A percentile compares a stretch with the other conserved stretches of the same genome.
Conservation (phyloP, 495 filamentous ascomycete genomes). For the Saxophila tyrrhenica region DNA sequence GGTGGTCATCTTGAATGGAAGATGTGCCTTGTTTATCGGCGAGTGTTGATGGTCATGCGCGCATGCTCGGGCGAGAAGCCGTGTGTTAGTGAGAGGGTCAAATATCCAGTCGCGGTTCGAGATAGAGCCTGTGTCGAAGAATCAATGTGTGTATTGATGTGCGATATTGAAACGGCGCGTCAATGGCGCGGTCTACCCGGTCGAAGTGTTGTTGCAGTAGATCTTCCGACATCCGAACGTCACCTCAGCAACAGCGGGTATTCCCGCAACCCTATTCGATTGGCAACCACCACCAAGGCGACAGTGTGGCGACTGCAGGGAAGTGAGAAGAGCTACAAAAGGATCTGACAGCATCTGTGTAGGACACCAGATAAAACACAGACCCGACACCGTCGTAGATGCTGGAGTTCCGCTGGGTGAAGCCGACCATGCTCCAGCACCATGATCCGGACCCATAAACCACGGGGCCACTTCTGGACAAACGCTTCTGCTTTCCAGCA, state of each 20-base stretch:
- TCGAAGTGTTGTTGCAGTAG: no score
- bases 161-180: background rate
- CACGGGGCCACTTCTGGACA: slow-evolving; percentile 9
- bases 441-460: slow-evolving; percentile 14
- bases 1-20: slow-evolving; percentile 2
- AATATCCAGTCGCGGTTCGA: no score
- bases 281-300: background rate
- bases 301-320: background rate
- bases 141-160: background rate
- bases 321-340: background rate
- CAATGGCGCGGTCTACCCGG: background rate
- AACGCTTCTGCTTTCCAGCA: slow-evolving; percentile 10
- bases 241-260: background rate
- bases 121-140: no score
- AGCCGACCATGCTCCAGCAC: slow-evolving; percentile 20
- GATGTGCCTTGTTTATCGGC: background rate
- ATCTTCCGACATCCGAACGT: no score
- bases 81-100: no score
- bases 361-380: no score
- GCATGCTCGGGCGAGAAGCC: background rate
- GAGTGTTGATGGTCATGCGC: background rate
- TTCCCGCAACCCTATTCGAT: background rate
- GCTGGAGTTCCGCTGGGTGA: no score
- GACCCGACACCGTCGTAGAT: no score
- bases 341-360: background rate